Evolutionary conservation across 2,329 filamentous ascomycete species (phyloP), one percentile per base, ranked within the genome.

Genomic region (Xylariaceae sp.): DNA sequence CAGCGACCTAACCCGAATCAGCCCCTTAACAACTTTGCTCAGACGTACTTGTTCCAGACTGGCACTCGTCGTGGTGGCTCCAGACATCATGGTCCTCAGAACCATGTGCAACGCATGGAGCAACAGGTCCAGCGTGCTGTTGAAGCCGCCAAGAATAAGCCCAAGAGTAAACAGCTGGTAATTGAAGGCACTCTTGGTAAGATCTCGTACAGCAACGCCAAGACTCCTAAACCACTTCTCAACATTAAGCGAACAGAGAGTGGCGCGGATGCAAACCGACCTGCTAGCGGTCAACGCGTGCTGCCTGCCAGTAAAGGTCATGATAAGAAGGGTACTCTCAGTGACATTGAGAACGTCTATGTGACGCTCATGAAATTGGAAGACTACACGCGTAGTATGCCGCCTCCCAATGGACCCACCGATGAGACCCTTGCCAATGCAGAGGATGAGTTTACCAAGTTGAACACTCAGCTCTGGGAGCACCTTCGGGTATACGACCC

Each of bases 51-150:
- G 2, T 96, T 95, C 75, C 93, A 97, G 74, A 97, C 93, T 2
- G 93, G 93, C 34, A 90, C 88, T 66, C 87, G 92, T 17, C 86
- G 92, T 65, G 88, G 89, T 57, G 85, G 83, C 48, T 83, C 85
- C 71, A 81, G 92, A 63, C 85, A 92, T 62, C 84, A 91, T 60
- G 90, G 88, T 49, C 92, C 90, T 15, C 94, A 99, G 73, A 99
- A 97, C 72, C 94, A 99, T 71, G 90, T 97, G 78, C 94, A 97
- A 73, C 88, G 94, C 57, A 99, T 99, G 94, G 93, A 99, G 74
- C 94, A 99, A 75, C 94, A 99, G 74, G 95, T 99, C 10, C 93
- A 97, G 73, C 87, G 94, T 58, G 94, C 94, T 23, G 94, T 99
- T 0, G 94, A 99, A 72, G 94, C 94, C 0, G 94, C 94, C 55